Evolutionary conservation across 2,329 filamentous ascomycete species (phyloP), one percentile per base, ranked within the genome.

Genomic region (Pseudogymnoascus sp.): DNA sequence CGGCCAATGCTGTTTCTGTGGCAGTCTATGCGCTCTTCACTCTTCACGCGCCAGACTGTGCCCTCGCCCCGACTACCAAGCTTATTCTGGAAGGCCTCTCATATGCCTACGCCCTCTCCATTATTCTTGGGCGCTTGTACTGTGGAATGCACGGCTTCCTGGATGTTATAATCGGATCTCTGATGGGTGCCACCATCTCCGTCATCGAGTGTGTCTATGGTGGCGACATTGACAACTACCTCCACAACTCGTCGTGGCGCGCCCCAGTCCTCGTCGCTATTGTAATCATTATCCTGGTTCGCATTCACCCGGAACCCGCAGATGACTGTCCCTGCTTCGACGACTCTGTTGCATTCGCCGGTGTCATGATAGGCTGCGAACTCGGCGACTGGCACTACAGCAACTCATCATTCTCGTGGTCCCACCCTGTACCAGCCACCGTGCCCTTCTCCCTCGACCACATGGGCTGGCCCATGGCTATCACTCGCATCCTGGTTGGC

Each of bases 131-230:
- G 5, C 86, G 94, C 18, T 79, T 99, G 36, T 97, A 99, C 77
- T 99, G 94, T 71, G 94, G 94, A 64, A 99, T 99, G 94, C 94
- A 99, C 75, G 94, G 94, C 9, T 96, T 97, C 75, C 80, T 94
- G 43, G 94, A 99, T 74, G 92, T 97, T 22, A 76, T 94, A 12
- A 74, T 94, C 61, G 94, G 94, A 6, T 90, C 88, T 60, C 68
- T 86, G 12, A 80, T 97, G 61, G 94, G 94, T 33, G 87, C 86
- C 9, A 74, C 82, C 5, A 79, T 87, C 65, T 81, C 81, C 22
- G 72, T 82, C 28, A 66, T 84, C 64, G 84, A 87, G 70, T 86
- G 84, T 69, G 78, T 83, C 67, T 83, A 82, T 65, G 83, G 81
- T 7, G 78, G 82, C 1, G 72, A 76, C 2, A 81, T 95, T 62